Conservation (phyloP, 129 eudicot species). For the Lactuca sativa region DNA sequence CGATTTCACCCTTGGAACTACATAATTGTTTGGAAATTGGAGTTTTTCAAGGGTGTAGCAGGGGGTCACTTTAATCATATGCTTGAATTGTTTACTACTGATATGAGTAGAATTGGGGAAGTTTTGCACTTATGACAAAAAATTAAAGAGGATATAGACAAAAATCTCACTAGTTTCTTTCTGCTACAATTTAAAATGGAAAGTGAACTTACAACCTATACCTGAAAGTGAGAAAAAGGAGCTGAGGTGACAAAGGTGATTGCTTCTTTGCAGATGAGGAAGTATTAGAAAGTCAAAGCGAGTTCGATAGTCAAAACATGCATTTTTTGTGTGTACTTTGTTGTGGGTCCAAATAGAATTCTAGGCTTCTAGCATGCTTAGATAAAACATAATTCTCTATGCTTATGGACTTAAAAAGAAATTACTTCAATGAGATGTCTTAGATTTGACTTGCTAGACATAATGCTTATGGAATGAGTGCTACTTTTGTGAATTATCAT, state of each 20-base stretch:
- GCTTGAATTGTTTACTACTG: slow-evolving; percentile 4
- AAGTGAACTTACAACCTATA: slow-evolving; percentile 1
- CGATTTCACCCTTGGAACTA: slow-evolving; percentile 4
- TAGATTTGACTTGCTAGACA: not conserved
- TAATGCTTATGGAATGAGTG: not conserved
- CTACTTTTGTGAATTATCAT: not conserved
- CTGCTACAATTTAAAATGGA: not conserved
- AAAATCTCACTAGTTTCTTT: not conserved
- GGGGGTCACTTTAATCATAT: slow-evolving; percentile 11
- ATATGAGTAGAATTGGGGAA: slow-evolving; percentile 15
- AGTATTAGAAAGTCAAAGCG: not conserved
- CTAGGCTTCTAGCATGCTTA: not conserved
- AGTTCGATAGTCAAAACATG: not conserved
- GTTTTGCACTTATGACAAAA: slow-evolving; percentile 18
- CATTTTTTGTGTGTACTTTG: not conserved
- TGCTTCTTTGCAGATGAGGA: not conserved
- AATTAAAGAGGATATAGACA: slow-evolving; percentile 14
- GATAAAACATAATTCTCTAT: not conserved
- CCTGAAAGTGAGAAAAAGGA: not conserved
- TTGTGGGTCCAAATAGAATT: not conserved
- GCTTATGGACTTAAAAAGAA: not conserved
- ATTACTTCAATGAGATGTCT: not conserved
- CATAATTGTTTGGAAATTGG: not conserved
- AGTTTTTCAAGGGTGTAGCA: slow-evolving; percentile 6
- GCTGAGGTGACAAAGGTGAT: not conserved